A percentile compares a stretch with the other conserved stretches of the same genome.
These are phyloP conservation scores for Acacia pycnantha DNA, from an alignment of 331 rosid genomes.

Conservation along the genomic window DNA sequence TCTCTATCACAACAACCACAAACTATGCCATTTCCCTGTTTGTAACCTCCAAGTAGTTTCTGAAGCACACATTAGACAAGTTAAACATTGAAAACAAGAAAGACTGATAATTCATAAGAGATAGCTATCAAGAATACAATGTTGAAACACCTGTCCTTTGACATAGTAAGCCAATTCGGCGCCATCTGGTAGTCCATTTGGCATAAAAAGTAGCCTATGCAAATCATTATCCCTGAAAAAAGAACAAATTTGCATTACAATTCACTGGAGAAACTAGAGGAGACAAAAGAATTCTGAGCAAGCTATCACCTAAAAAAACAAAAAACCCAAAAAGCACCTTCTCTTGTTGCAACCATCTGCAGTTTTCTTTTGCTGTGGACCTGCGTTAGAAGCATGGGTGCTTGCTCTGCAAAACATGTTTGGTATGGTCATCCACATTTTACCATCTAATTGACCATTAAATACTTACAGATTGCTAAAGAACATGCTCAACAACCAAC, in stretches of 20 bases:
- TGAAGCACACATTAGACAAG: constrained; percentile 35
- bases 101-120: background rate
- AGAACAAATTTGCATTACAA: constrained; percentile 16
- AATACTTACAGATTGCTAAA: constrained; percentile 17
- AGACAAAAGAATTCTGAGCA: background rate
- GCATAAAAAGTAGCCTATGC: constrained; percentile 90
- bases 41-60: constrained; percentile 93
- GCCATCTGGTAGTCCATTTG: constrained; percentile 96
- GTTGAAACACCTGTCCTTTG: constrained; percentile 79
- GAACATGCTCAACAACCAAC: constrained; percentile 16
- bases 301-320: background rate
- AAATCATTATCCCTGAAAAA: constrained; percentile 87
- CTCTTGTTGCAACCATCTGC: constrained; percentile 77
- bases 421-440: constrained; percentile 19
- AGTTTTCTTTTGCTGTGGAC: constrained; percentile 50
- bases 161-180: constrained; percentile 94
- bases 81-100: constrained; percentile 15
- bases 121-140: constrained; percentile 6
- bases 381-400: constrained; percentile 39
- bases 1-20: constrained; percentile 83
- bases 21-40: constrained; percentile 88
- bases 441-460: constrained; percentile 14
- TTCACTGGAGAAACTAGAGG: constrained; percentile 16
- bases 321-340: constrained; percentile 45
- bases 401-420: constrained; percentile 50